Conservation (phyloP, 1,139 yeast species). For the Taphrina pruni region DNA sequence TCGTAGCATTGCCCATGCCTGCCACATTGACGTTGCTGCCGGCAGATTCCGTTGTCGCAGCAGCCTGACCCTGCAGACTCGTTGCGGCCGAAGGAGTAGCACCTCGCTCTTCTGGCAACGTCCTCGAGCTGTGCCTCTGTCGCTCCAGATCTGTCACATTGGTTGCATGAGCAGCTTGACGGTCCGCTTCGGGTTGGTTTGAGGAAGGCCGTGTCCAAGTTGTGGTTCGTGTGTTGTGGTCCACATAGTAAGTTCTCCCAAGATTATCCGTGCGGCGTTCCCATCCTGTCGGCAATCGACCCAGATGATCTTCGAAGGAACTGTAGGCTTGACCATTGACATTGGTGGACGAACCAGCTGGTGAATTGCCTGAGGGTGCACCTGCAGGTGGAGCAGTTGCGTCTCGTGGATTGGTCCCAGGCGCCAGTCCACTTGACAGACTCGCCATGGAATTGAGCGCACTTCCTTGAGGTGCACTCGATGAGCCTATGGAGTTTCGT, state of each 20-base stretch:
- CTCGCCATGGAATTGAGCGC: conserved; percentile 40
- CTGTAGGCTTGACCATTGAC: conserved; percentile 66
- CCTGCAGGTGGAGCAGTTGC: conserved; percentile 23
- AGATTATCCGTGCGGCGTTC: conserved; percentile 96
- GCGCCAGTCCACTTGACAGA: conserved; percentile 43
- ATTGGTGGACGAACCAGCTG: conserved; percentile 47
- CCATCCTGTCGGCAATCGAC: conserved; percentile 98
- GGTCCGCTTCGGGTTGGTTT: conserved; percentile 52
- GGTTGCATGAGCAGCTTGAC: conserved; percentile 44
- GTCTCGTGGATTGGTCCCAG: conserved; percentile 39
- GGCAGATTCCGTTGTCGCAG: conserved; percentile 53
- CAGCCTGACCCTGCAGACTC: conserved; percentile 48
- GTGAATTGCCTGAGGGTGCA: conserved; percentile 46
- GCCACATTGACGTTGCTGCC: conserved; percentile 54
- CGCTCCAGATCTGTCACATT: conserved; percentile 83
- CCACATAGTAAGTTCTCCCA: conserved; percentile 97
- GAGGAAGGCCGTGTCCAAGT: conserved; percentile 96
- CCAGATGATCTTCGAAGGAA: conserved; percentile 95
- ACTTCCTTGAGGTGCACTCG: conserved; percentile 47
- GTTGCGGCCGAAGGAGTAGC: conserved; percentile 48
- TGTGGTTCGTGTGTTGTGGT: conserved; percentile 95
- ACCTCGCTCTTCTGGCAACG: conserved; percentile 72
- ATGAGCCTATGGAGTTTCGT: conserved; percentile 42
- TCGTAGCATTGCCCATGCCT: conserved; percentile 79
- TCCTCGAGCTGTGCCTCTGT: conserved; percentile 87